Evolutionary conservation across 139 green algal genomes (phyloP).

Genomic region (Ettlia oleoabundans): DNA sequence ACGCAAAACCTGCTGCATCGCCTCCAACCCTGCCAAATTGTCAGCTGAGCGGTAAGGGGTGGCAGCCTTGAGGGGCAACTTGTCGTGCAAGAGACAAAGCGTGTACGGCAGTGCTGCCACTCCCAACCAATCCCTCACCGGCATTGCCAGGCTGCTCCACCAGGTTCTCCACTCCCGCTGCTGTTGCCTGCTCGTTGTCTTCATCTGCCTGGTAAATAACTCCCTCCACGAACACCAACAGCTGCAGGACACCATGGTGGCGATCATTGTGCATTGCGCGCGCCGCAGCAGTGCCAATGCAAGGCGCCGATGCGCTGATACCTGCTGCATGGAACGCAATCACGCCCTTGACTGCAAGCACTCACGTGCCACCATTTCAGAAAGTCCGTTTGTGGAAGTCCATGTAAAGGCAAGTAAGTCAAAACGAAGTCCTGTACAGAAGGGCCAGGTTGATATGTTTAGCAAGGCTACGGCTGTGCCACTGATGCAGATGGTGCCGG

Average conservation of each 20-base stretch:
- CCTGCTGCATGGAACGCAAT: no score
- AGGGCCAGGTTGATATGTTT: neutral
- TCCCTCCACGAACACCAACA: conserved; percentile 74
- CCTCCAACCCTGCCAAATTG: neutral
- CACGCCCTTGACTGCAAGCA: no score
- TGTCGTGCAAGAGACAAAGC: no score
- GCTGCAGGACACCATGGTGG: conserved; percentile 64
- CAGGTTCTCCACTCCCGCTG: conserved; percentile 1
- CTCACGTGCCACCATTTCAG: conserved; percentile 68
- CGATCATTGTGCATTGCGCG: no score
- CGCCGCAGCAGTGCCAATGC: neutral
- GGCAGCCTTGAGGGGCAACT: no score
- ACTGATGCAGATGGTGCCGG: no score
- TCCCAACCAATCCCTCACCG: neutral
- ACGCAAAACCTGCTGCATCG: neutral
- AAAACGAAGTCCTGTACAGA: conserved; percentile 62
- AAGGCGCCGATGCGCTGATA: no score
- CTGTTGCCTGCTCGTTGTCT: conserved; percentile 61
- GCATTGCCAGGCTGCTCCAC: neutral
- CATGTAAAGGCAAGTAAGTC: conserved; percentile 75
- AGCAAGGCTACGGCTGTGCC: no score
- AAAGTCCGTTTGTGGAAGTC: conserved; percentile 58
- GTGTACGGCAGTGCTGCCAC: no score
- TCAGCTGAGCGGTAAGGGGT: no score
- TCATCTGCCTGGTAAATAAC: conserved; percentile 82